A percentile compares a stretch with the other conserved stretches of the same genome.
These are phyloP conservation scores for Pulicaria dysenterica DNA, from an alignment of 129 eudicot genomes.

Conservation along the genomic window DNA sequence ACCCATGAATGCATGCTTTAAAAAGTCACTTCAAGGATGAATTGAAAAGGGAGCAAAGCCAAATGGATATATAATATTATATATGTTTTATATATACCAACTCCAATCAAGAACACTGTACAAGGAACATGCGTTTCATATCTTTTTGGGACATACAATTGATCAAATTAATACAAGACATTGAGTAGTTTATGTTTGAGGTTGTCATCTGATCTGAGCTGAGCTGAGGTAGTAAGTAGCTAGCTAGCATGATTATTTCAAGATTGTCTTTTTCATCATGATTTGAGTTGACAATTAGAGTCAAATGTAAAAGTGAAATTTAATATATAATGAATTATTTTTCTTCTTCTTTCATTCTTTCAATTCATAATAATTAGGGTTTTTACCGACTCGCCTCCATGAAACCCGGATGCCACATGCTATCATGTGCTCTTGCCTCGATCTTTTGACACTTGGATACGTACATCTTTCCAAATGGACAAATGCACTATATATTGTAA, in stretches of 20 bases:
- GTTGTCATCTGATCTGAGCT: slow-evolving; percentile 30
- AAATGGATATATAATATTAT: not conserved
- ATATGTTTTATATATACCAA: slow-evolving; percentile 21
- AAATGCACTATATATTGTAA: not conserved
- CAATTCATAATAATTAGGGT: slow-evolving; percentile 24
- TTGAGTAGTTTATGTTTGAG: slow-evolving; percentile 37
- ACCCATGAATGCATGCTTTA: slow-evolving; percentile 33
- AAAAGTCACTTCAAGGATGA: slow-evolving; percentile 16
- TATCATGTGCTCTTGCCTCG: slow-evolving; percentile 34
- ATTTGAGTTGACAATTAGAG: slow-evolving; percentile 36
- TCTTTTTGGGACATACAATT: slow-evolving; percentile 34
- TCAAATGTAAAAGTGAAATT: slow-evolving; percentile 26
- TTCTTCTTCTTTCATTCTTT: not conserved
- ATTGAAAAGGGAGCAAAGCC: slow-evolving; percentile 13
- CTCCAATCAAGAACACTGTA: slow-evolving; percentile 37
- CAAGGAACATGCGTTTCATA: slow-evolving; percentile 31
- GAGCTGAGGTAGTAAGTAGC: slow-evolving; percentile 23
- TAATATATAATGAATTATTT: not conserved
- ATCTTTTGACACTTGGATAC: slow-evolving; percentile 18
- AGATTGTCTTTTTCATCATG: slow-evolving; percentile 12
- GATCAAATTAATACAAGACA: slow-evolving; percentile 15
- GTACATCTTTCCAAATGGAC: slow-evolving; percentile 17
- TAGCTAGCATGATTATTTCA: not conserved
- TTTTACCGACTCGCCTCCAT: slow-evolving; percentile 36
- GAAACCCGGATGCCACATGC: slow-evolving; percentile 37